These are phyloP conservation scores for Saturnispora gosingensis DNA, from an alignment of 805 yeast species.

Conservation along the genomic window DNA sequence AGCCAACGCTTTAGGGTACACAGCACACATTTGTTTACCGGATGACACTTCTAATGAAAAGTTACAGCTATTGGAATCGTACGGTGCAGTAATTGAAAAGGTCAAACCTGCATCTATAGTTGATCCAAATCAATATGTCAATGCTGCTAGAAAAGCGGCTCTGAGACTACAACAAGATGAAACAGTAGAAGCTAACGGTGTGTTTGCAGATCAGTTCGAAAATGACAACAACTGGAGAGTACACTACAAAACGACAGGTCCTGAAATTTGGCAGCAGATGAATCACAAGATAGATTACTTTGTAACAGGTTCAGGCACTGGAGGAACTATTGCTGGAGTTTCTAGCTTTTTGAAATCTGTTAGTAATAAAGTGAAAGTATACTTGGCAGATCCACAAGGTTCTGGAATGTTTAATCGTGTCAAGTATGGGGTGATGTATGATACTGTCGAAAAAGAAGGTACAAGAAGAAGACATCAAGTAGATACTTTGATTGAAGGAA, in stretches of 20 bases:
- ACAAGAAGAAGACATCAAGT: conserved; percentile 93
- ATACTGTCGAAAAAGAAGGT: conserved; percentile 81
- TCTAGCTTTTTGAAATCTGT: conserved; percentile 58
- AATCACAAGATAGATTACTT: conserved; percentile 59
- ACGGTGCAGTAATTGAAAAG: conserved; percentile 77
- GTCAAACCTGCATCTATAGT: conserved; percentile 94
- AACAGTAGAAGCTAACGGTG: conserved; percentile 40
- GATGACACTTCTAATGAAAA: conserved; percentile 89
- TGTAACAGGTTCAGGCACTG: conserved; percentile 92
- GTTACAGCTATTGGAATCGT: conserved; percentile 53
- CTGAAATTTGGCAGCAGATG: conserved; percentile 79
- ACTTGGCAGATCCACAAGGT: conserved; percentile 94
- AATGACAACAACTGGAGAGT: conserved; percentile 83
- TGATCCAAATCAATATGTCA: conserved; percentile 88
- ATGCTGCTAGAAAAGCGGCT: conserved; percentile 69
- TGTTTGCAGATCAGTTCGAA: conserved; percentile 94
- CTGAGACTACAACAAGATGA: conserved; percentile 35
- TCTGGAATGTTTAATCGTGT: conserved; percentile 82
- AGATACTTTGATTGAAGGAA: conserved; percentile 89
- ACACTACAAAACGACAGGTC: conserved; percentile 81
- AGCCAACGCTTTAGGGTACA: conserved; percentile 83
- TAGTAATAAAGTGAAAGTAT: conserved; percentile 35
- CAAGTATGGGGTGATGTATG: conserved; percentile 90
- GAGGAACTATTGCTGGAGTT: conserved; percentile 94
- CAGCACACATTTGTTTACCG: conserved; percentile 88